Evolutionary conservation across 106 monocot species (phyloP).

Genomic region (Dendrobium nobile): DNA sequence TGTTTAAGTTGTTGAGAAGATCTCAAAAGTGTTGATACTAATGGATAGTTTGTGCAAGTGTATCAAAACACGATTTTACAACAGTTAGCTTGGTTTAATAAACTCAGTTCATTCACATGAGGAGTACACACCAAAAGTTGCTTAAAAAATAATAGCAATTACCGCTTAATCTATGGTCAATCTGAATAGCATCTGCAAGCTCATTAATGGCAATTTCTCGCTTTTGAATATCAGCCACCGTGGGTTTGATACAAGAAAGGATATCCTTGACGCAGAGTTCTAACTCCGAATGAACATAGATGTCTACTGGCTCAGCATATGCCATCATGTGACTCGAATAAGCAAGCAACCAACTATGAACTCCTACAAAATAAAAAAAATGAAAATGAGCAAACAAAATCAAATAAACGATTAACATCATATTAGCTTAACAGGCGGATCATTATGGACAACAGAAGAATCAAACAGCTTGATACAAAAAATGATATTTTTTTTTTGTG

Average conservation of each 20-base stretch:
- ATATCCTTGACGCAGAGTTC: neutral
- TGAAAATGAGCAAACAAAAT: neutral
- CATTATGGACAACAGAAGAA: no score
- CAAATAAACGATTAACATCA: slow-evolving; percentile 1
- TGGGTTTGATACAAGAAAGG: slow-evolving; percentile 2
- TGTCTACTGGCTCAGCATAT: neutral
- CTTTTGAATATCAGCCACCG: neutral
- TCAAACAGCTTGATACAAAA: no score
- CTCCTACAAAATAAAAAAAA: neutral
- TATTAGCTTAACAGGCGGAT: neutral
- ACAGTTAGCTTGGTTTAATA: neutral
- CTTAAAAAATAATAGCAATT: neutral
- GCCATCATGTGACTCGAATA: neutral
- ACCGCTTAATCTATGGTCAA: slow-evolving; percentile 23
- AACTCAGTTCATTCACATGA: neutral
- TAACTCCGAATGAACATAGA: neutral
- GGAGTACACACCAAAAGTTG: neutral
- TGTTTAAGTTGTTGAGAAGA: no score
- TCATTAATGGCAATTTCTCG: slow-evolving; percentile 3
- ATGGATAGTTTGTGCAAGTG: neutral
- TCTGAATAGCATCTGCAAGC: neutral
- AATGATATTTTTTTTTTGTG: no score
- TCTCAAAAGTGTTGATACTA: neutral
- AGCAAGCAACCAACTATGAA: neutral
- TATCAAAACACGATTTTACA: neutral